Evolutionary conservation across 139 green algal genomes (phyloP), one percentile per base, ranked within the genome.

Genomic region (Yamagishiella unicocca): DNA sequence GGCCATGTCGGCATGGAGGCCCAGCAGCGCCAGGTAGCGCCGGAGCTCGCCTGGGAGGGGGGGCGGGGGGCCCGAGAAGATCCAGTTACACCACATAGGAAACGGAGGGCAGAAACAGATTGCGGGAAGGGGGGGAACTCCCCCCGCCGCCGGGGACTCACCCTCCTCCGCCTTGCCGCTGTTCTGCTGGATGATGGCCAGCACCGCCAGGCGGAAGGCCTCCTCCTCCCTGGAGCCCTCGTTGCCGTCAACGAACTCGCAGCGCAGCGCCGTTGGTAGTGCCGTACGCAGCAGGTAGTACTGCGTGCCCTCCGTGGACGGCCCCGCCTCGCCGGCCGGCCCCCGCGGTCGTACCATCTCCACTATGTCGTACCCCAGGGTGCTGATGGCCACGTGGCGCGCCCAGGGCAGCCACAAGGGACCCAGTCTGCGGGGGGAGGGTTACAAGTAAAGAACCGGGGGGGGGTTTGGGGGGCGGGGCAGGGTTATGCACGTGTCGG

Each of bases 391-490:
- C 45, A 43, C 68, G 75, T 70, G 22, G 31, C 75, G 75, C 17
- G 75, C 75, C 75, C 75, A 82, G 46, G 75, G 75, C 31, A 82
- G 31, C 75, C 75, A 82, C 31, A 82, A 50, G 1, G 50, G 0
- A 21, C 50, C 50, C 22, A 82, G 75, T 50, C 46, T 82, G 71
- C 27, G 40, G 4, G 35, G 8, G 35, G 50, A 17, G 50, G 50
- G 50, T 58, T 58, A 17, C 50, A 17, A 58, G 50, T 12, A 17
- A 25, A 58, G 50, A 58, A 17, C 50, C 12, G 50, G 14, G 50
- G 17, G 12, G 50, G 12, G 50, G 50, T 25, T 58, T 58, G 12
- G 50, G 50, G 17, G 50, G 14, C 50, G 50, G 50, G 17, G 50
- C 14, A 58, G 50, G 50, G 50, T 12, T 58, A 17, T 58, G 50